Conservation (phyloP, 2,329 filamentous ascomycete genomes). For the Arthrobotrys iridis region DNA sequence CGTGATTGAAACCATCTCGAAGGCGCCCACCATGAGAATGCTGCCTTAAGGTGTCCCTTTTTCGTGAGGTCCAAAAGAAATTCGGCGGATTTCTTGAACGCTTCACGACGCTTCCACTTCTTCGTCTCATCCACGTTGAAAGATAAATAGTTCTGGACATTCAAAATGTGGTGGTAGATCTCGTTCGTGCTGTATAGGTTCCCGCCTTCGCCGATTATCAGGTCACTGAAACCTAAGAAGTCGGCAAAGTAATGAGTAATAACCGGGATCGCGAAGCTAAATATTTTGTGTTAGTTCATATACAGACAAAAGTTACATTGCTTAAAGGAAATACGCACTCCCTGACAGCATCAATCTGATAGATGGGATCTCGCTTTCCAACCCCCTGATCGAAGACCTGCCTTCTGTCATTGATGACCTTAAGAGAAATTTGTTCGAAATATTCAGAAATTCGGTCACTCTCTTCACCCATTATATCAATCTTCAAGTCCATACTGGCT, state of each 20-base stretch:
- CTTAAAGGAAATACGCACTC: conserved; percentile 52
- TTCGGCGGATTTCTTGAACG: conserved; percentile 55
- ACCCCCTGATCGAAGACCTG: conserved; percentile 22
- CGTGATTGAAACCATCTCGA: neutral
- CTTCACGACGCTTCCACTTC: conserved; percentile 55
- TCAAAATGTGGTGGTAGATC: conserved; percentile 58
- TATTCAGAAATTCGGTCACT: conserved; percentile 28
- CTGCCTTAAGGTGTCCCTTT: conserved; percentile 36
- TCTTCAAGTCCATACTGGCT: conserved; percentile 18
- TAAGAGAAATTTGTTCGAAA: conserved; percentile 31
- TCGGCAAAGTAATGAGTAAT: conserved; percentile 60
- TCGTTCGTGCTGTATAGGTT: conserved; percentile 56
- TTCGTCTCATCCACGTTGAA: conserved; percentile 58
- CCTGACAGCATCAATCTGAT: conserved; percentile 57
- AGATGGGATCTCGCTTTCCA: conserved; percentile 31
- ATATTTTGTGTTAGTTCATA: neutral
- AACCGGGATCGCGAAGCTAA: conserved; percentile 57
- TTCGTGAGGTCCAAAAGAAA: conserved; percentile 54
- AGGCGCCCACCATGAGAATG: conserved; percentile 21
- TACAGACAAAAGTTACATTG: neutral
- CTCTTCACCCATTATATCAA: conserved; percentile 34
- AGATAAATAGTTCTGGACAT: conserved; percentile 57
- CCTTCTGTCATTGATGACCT: conserved; percentile 30
- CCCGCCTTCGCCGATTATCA: conserved; percentile 47
- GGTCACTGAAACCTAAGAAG: conserved; percentile 56